phyloP scores from a whole-genome alignment of 495 filamentous ascomycete species.

The Trichoderma gamsii region DNA sequence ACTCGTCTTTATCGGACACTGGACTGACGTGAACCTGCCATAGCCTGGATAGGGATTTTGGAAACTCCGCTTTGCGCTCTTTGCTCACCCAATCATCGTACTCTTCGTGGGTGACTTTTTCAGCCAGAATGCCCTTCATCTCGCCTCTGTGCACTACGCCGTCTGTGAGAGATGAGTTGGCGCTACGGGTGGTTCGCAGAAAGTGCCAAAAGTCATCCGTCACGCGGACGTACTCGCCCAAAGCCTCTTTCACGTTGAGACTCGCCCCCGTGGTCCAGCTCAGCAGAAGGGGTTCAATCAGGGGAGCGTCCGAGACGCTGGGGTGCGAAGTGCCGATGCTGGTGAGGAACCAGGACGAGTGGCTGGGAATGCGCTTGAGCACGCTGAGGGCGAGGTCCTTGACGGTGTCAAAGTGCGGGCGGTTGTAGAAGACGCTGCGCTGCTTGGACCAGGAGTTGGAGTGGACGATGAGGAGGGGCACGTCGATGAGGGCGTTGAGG shows the following conservation, averaged over 20 bases:
- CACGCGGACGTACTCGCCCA: conserved; percentile 41
- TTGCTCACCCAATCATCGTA: conserved; percentile 8
- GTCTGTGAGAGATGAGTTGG: not conserved
- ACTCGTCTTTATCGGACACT: not conserved
- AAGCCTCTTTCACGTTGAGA: conserved; percentile 34
- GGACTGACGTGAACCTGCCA: conserved; percentile 16
- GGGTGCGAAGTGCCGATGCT: conserved; percentile 45
- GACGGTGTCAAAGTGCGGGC: conserved; percentile 48
- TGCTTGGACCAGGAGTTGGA: conserved; percentile 47
- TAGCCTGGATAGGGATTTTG: not conserved
- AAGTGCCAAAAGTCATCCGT: conserved; percentile 40
- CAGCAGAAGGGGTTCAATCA: conserved; percentile 44
- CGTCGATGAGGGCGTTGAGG: conserved; percentile 43
- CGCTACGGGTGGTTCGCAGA: conserved; percentile 17
- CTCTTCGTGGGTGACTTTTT: conserved; percentile 24
- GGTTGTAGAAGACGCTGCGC: conserved; percentile 41
- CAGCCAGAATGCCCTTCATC: conserved; percentile 28
- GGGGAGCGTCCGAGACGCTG: conserved; percentile 48
- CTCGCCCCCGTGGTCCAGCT: conserved; percentile 44
- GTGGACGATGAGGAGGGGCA: conserved; percentile 45
- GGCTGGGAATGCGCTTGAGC: conserved; percentile 23
- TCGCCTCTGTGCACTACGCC: conserved; percentile 22
- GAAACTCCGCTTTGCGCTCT: conserved; percentile 10
- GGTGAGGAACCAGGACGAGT: conserved; percentile 48
- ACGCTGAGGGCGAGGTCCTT: conserved; percentile 38